Conservation (phyloP, 1,139 yeast genomes). For the Scheffersomyces quercinus region DNA sequence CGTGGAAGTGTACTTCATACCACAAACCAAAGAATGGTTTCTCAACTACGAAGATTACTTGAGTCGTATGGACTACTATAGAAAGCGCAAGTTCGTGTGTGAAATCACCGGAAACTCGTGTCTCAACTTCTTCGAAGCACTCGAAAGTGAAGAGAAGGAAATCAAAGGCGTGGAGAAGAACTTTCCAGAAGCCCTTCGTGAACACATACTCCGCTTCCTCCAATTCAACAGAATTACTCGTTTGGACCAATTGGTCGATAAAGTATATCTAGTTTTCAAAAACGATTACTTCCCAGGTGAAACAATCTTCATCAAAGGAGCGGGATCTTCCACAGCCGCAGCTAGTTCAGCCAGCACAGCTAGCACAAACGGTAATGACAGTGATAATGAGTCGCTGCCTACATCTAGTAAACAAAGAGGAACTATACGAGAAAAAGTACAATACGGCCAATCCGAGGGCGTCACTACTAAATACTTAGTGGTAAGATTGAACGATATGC, state of each 20-base stretch:
- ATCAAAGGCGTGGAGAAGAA: constrained; percentile 70
- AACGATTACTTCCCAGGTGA: constrained; percentile 93
- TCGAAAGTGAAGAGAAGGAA: constrained; percentile 70
- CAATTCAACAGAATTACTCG: constrained; percentile 86
- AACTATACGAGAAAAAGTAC: constrained; percentile 47
- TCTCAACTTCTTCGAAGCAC: constrained; percentile 86
- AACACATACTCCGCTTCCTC: constrained; percentile 80
- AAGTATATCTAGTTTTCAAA: constrained; percentile 72
- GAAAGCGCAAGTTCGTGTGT: constrained; percentile 81
- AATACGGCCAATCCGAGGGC: constrained; percentile 58
- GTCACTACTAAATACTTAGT: constrained; percentile 64
- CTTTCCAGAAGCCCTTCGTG: constrained; percentile 90
- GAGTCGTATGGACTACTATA: constrained; percentile 66
- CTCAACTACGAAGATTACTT: constrained; percentile 72
- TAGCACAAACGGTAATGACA: neutral
- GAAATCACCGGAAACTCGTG: constrained; percentile 95
- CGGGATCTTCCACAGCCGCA: neutral
- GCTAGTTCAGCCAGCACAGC: neutral
- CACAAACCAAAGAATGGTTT: constrained; percentile 89
- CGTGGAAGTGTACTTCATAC: constrained; percentile 72
- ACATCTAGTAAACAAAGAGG: constrained; percentile 35
- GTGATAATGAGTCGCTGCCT: constrained; percentile 1
- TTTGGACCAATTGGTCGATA: constrained; percentile 84
- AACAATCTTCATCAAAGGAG: constrained; percentile 56
- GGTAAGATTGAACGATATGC: constrained; percentile 46